A percentile compares a stretch with the other conserved stretches of the same genome.
phyloP scores from a whole-genome alignment of 1,139 yeast species.

The Yamadazyma jaroonii region DNA sequence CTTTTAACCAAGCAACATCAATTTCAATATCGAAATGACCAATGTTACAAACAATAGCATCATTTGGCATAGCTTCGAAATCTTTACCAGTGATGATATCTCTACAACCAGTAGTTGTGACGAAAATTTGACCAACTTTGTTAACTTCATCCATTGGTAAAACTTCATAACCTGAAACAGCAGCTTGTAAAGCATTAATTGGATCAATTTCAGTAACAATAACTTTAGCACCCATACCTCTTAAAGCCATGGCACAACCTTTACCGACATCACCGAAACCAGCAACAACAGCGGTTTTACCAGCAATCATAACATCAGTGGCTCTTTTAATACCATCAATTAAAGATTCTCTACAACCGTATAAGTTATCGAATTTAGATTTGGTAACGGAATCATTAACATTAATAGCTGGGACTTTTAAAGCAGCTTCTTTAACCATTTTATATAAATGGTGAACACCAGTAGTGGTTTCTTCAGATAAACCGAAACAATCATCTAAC shows the following conservation, averaged over 20 bases:
- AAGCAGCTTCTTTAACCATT: slow-evolving; percentile 84
- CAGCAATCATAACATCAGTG: slow-evolving; percentile 99
- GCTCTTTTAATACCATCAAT: slow-evolving; percentile 99
- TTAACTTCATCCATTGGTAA: slow-evolving; percentile 96
- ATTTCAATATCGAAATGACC: slow-evolving; percentile 99
- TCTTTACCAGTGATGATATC: slow-evolving; percentile 92
- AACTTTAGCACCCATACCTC: slow-evolving; percentile 99
- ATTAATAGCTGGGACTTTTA: slow-evolving; percentile 99
- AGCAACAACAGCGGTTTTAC: slow-evolving; percentile 98
- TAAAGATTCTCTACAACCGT: slow-evolving; percentile 99
- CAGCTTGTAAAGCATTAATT: slow-evolving; percentile 99
- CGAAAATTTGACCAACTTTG: slow-evolving; percentile 92
- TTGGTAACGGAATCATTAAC: slow-evolving; percentile 99
- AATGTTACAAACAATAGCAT: slow-evolving; percentile 99
- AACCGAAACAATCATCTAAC: slow-evolving; percentile 93
- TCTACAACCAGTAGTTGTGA: slow-evolving; percentile 99
- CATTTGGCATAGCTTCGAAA: slow-evolving; percentile 95
- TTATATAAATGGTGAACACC: slow-evolving; percentile 99
- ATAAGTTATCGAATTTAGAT: slow-evolving; percentile 98
- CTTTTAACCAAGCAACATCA: slow-evolving; percentile 97
- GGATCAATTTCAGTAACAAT: slow-evolving; percentile 98
- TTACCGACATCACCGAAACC: slow-evolving; percentile 99
- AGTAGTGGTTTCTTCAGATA: slow-evolving; percentile 99
- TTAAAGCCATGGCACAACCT: slow-evolving; percentile 99
- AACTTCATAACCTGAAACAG: slow-evolving; percentile 98